These are phyloP conservation scores for Termitomyces sp. DNA, from an alignment of 768 basidiomycete genomes.

Conservation along the genomic window DNA sequence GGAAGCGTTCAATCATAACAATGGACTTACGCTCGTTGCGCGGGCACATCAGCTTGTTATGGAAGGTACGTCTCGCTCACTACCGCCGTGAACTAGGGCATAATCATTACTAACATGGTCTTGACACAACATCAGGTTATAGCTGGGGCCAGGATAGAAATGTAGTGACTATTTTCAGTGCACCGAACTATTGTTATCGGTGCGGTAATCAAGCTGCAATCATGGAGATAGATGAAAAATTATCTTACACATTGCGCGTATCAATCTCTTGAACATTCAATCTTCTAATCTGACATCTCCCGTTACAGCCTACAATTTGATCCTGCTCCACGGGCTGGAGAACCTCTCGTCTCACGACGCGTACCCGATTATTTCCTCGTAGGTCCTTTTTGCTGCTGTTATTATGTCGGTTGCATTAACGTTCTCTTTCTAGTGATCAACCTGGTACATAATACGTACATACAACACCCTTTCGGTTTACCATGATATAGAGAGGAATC, in stretches of 20 bases:
- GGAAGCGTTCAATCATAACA: conserved; percentile 99
- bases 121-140: conserved; percentile 49
- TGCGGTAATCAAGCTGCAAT: conserved; percentile 99
- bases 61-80: conserved; percentile 66
- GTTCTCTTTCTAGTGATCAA: conserved; percentile 16
- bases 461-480: conserved; percentile 19
- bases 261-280: not conserved
- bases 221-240: conserved; percentile 99
- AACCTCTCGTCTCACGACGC: conserved; percentile 94
- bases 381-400: conserved; percentile 24
- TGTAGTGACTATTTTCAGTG: conserved; percentile 99
- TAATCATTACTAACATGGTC: not conserved
- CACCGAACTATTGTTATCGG: conserved; percentile 99
- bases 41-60: conserved; percentile 94
- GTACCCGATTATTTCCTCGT: conserved; percentile 95
- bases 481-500: conserved; percentile 21
- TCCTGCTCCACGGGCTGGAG: conserved; percentile 97
- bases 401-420: not conserved
- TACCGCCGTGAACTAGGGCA: not conserved
- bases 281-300: not conserved
- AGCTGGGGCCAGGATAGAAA: conserved; percentile 99
- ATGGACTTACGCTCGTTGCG: conserved; percentile 93
- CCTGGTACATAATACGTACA: conserved; percentile 23
- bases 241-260: conserved; percentile 90
- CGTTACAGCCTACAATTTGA: conserved; percentile 92